These are phyloP conservation scores for Pleurotus tuoliensis DNA, from an alignment of 768 basidiomycete species.

Conservation along the genomic window DNA sequence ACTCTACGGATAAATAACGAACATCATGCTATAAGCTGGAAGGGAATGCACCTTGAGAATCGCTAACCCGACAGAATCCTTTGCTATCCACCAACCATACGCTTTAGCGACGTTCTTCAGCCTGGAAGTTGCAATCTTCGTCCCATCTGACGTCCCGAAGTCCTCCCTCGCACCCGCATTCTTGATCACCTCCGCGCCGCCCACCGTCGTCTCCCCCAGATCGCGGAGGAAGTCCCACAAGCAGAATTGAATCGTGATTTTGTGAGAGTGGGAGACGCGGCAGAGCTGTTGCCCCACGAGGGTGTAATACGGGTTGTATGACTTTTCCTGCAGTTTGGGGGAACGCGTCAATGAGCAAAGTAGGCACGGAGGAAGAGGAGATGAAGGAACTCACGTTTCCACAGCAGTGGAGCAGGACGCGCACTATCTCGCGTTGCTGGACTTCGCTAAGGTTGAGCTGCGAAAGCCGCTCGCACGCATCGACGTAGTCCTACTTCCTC, in stretches of 20 bases:
- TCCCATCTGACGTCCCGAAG: conserved; percentile 43
- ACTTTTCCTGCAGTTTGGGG: conserved; percentile 59
- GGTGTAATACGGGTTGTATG: conserved; percentile 94
- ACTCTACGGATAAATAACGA: not conserved
- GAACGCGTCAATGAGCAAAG: not conserved
- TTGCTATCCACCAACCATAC: conserved; percentile 92
- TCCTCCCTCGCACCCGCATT: conserved; percentile 52
- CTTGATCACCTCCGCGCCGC: conserved; percentile 75
- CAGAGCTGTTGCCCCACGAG: conserved; percentile 86
- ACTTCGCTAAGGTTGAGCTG: conserved; percentile 82
- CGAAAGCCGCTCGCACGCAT: conserved; percentile 87
- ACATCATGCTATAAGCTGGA: not conserved
- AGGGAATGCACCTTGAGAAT: conserved; percentile 70
- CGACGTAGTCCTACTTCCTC: conserved; percentile 78
- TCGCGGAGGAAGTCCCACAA: conserved; percentile 97
- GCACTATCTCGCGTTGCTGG: conserved; percentile 93
- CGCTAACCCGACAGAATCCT: conserved; percentile 67
- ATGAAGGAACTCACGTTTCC: conserved; percentile 60
- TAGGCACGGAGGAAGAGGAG: not conserved
- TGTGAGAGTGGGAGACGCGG: conserved; percentile 73
- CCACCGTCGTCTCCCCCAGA: conserved; percentile 79
- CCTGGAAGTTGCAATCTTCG: conserved; percentile 53
- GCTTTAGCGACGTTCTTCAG: conserved; percentile 75
- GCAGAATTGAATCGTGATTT: conserved; percentile 90
- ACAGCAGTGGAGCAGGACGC: conserved; percentile 89